These are phyloP conservation scores for Agroathelia rolfsii DNA, from an alignment of 1,284 basidiomycete genomes.

Conservation along the genomic window DNA sequence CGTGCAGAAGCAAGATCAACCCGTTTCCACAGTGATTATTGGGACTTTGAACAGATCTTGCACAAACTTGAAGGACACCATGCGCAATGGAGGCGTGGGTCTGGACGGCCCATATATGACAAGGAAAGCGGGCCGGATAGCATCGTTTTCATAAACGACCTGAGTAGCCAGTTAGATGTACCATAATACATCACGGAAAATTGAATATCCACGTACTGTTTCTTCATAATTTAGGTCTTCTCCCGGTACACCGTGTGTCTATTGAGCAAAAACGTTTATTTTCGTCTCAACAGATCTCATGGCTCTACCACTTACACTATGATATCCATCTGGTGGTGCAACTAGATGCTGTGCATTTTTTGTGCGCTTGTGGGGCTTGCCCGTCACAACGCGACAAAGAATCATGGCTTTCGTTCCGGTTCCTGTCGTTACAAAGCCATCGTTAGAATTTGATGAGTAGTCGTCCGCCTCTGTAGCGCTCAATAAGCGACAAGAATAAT, in stretches of 20 bases:
- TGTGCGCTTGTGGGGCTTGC: constrained; percentile 37
- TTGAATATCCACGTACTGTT: constrained; percentile 13
- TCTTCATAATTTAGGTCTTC: constrained; percentile 45
- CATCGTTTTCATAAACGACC: constrained; percentile 52
- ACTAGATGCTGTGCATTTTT: constrained; percentile 34
- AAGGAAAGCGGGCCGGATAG: constrained; percentile 47
- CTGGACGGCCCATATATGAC: constrained; percentile 46
- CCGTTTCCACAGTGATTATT: too few species aligned
- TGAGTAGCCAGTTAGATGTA: constrained; percentile 8
- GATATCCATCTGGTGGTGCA: constrained; percentile 40
- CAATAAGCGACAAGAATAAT: too few species aligned
- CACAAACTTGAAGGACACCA: too few species aligned
- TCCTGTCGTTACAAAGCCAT: constrained; percentile 24
- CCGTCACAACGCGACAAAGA: constrained; percentile 50
- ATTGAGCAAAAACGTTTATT: too few species aligned
- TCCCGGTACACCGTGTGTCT: constrained; percentile 38
- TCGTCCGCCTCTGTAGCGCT: constrained; percentile 53
- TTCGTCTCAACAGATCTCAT: too few species aligned
- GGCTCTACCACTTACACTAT: constrained; percentile 44
- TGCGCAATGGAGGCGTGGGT: too few species aligned
- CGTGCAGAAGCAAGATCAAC: too few species aligned
- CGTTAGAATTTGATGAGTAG: constrained; percentile 37
- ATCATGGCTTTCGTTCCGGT: too few species aligned
- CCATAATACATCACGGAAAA: neutral
- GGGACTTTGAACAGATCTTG: too few species aligned